These are phyloP conservation scores for Barnettozyma wickerhamii DNA, from an alignment of 805 yeast species.

Conservation along the genomic window DNA sequence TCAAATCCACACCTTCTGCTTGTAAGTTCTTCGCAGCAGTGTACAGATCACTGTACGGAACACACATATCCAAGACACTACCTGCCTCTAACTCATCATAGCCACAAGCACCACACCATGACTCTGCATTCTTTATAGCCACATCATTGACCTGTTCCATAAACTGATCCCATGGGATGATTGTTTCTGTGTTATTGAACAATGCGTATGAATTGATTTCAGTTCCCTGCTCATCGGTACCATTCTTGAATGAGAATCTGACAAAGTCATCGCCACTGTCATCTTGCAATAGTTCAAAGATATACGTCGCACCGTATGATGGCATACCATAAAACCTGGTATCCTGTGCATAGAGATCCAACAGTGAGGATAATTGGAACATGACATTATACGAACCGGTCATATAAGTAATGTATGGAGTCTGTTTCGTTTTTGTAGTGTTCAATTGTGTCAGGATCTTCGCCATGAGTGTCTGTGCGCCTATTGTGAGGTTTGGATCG, in stretches of 20 bases:
- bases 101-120: slow-evolving; percentile 41
- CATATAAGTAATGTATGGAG: slow-evolving; percentile 37
- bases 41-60: slow-evolving; percentile 30
- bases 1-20: slow-evolving; percentile 28
- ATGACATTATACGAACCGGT: slow-evolving; percentile 44
- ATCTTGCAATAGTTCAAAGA: slow-evolving; percentile 38
- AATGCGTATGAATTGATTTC: slow-evolving; percentile 33
- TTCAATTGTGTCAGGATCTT: slow-evolving; percentile 32
- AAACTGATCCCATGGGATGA: slow-evolving; percentile 36
- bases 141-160: slow-evolving; percentile 23
- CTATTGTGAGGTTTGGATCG: slow-evolving; percentile 32
- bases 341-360: slow-evolving; percentile 31
- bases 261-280: slow-evolving; percentile 27
- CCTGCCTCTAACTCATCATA: slow-evolving; percentile 15
- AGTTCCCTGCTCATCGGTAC: slow-evolving; percentile 31
- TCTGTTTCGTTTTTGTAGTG: slow-evolving; percentile 29
- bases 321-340: slow-evolving; percentile 42
- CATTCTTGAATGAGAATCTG: slow-evolving; percentile 43
- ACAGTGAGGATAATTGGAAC: slow-evolving; percentile 35
- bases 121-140: slow-evolving; percentile 24
- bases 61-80: slow-evolving; percentile 30
- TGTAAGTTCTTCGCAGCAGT: slow-evolving; percentile 27
- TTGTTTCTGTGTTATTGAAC: slow-evolving; percentile 30
- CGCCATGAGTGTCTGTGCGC: slow-evolving; percentile 38
- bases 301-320: slow-evolving; percentile 40